phyloP scores from a whole-genome alignment of 371 early-diverging fungal genomes.

The Rhizopus sp. region DNA sequence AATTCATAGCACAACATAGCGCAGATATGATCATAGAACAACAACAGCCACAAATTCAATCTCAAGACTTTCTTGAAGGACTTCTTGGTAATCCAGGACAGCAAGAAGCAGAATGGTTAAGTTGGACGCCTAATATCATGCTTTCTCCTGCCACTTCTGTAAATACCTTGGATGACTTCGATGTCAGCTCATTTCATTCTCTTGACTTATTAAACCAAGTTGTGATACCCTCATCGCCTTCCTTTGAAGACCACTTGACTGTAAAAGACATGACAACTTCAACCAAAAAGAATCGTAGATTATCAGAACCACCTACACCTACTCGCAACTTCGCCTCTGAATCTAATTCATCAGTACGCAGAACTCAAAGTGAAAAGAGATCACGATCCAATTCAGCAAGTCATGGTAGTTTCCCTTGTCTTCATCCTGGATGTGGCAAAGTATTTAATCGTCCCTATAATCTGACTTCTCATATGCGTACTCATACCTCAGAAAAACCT shows the following conservation, averaged over 20 bases:
- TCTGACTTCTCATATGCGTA: conserved; percentile 79
- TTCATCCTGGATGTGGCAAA: conserved; percentile 61
- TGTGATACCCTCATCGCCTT: conserved; percentile 4
- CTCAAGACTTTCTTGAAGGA: conserved; percentile 7
- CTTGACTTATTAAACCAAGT: conserved; percentile 4
- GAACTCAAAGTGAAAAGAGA: conserved; percentile 18
- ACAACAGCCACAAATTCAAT: neutral
- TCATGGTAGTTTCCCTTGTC: neutral
- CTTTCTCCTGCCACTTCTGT: conserved; percentile 11
- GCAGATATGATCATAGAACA: conserved; percentile 4
- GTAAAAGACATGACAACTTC: conserved; percentile 6
- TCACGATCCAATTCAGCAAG: neutral
- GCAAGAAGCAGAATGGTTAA: conserved; percentile 18
- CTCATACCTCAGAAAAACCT: conserved; percentile 75
- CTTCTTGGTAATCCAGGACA: conserved; percentile 5
- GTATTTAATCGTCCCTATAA: conserved; percentile 82
- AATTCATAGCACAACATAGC: conserved; percentile 19
- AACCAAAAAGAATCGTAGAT: conserved; percentile 15
- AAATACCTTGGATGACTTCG: conserved; percentile 2
- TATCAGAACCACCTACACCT: conserved; percentile 26
- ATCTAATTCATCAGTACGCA: conserved; percentile 6
- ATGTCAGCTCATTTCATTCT: neutral
- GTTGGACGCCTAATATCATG: conserved; percentile 23
- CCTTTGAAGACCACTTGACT: conserved; percentile 3
- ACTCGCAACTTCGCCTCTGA: conserved; percentile 1